Conservation (phyloP, 345 rosid genomes). For the Arabidopsis arenosa region DNA sequence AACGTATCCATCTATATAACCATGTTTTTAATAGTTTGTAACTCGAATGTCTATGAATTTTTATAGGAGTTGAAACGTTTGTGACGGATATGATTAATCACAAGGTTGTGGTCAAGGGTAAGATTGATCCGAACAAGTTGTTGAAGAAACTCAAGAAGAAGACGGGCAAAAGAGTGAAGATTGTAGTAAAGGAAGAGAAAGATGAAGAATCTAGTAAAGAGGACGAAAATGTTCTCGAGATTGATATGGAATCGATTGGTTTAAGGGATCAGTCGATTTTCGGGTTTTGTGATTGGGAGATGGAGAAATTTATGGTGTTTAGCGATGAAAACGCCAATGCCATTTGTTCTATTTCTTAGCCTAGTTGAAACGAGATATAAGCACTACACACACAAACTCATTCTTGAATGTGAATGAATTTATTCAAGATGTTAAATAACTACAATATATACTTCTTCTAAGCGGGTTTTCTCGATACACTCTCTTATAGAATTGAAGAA, state of each 20-base stretch:
- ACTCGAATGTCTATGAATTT: neutral
- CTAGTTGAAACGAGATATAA: slow-evolving; percentile 11
- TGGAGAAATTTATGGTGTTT: slow-evolving; percentile 39
- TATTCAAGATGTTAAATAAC: neutral
- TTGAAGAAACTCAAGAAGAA: slow-evolving; percentile 75
- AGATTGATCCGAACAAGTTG: slow-evolving; percentile 60
- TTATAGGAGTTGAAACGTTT: slow-evolving; percentile 72
- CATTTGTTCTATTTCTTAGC: slow-evolving; percentile 41
- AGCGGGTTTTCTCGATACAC: neutral
- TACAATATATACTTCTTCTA: neutral
- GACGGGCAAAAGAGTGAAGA: slow-evolving; percentile 65
- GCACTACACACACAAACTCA: neutral
- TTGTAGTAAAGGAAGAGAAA: slow-evolving; percentile 43
- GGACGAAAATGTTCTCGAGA: slow-evolving; percentile 30
- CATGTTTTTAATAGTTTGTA: neutral
- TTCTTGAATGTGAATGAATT: slow-evolving; percentile 8
- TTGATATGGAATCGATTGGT: slow-evolving; percentile 31
- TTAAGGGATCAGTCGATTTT: slow-evolving; percentile 21
- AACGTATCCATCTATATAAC: neutral
- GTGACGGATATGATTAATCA: slow-evolving; percentile 70
- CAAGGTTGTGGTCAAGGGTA: slow-evolving; percentile 61
- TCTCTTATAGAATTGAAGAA: neutral
- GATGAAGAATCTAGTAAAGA: slow-evolving; percentile 34
- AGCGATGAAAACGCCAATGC: slow-evolving; percentile 43
- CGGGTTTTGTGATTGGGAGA: slow-evolving; percentile 14